phyloP scores from a whole-genome alignment of 1,284 basidiomycete genomes.

The Flammula alnicola region DNA sequence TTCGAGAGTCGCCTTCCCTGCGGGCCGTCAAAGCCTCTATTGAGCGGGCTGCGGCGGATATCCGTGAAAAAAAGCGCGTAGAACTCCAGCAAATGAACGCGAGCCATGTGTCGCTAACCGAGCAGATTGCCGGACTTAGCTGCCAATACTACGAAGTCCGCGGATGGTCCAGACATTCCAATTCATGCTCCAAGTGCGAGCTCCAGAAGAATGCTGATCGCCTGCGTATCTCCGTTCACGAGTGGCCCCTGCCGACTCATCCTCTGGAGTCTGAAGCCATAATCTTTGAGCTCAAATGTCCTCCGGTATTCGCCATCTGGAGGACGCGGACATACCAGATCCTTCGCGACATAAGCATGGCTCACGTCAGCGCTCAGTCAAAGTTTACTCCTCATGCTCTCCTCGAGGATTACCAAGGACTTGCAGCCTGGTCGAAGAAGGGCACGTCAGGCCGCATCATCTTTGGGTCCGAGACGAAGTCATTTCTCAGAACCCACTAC shows the following conservation, averaged over 20 bases:
- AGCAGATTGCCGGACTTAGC: neutral
- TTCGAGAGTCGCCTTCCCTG: neutral
- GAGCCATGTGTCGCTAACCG: neutral
- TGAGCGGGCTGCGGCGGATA: neutral
- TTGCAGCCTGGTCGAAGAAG: constrained; percentile 3
- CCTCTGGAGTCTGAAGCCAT: constrained; percentile 29
- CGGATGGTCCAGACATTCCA: neutral
- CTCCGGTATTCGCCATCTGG: constrained; percentile 47
- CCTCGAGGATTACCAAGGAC: constrained; percentile 6
- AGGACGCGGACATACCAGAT: constrained; percentile 44
- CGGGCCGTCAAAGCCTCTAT: constrained; percentile 2
- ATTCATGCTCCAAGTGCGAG: constrained; percentile 37
- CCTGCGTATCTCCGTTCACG: constrained; percentile 43
- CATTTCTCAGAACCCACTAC: constrained; percentile 46
- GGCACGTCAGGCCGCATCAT: constrained; percentile 28
- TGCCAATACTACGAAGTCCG: neutral
- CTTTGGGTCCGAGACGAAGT: constrained; percentile 45
- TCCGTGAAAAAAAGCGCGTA: constrained; percentile 4
- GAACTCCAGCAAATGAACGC: constrained; percentile 7
- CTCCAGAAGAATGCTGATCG: constrained; percentile 22
- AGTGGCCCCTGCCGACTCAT: constrained; percentile 52
- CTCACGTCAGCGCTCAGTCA: neutral
- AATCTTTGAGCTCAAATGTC: constrained; percentile 52
- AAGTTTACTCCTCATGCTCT: neutral
- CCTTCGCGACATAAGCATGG: constrained; percentile 36